Evolutionary conservation across 805 yeast genomes (phyloP), one percentile per base, ranked within the genome.

Genomic region (Lachancea meyersii): DNA sequence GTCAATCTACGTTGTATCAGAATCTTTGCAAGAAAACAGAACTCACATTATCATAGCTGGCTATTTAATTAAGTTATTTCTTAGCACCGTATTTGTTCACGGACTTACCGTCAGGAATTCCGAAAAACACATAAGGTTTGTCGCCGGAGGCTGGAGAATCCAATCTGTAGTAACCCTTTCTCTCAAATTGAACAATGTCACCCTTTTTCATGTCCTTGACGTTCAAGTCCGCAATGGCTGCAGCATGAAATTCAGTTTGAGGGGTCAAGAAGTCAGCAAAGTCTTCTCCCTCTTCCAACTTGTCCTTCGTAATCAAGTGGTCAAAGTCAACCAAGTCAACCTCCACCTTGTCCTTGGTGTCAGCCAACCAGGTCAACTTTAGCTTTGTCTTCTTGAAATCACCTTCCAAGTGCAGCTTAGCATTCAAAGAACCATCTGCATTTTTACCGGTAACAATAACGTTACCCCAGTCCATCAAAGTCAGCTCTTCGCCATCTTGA

Each of bases 391-490:
- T 91, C 69, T 85, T 83, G 86, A 89, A 91, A 65, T 91, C 97
- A 69, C 97, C 97, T 52, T 86, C 96, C 60, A 91, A 75, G 65
- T 91, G 83, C 56, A 91, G 72, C 54, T 79, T 82, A 44, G 87
- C 96, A 41, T 77, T 82, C 48, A 91, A 70, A 3, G 81, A 70
- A 46, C 76, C 83, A 49, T 78, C 80, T 63, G 76, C 80, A 61
- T 68, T 68, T 59, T 89, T 75, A 63, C 78, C 77, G 51, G 82
- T 76, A 51, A 89, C 70, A 52, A 91, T 83, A 45, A 80, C 84
- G 64, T 91, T 91, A 75, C 97, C 97, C 97, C 97, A 91, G 69
- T 91, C 97, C 97, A 91, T 91, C 58, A 91, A 76, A n/a, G 97
- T 91, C 49, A 89, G 73, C 71, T 91, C 97, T 69, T 91, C 97